phyloP scores from a whole-genome alignment of 768 basidiomycete genomes.

The Leucosporidium yakuticum region DNA sequence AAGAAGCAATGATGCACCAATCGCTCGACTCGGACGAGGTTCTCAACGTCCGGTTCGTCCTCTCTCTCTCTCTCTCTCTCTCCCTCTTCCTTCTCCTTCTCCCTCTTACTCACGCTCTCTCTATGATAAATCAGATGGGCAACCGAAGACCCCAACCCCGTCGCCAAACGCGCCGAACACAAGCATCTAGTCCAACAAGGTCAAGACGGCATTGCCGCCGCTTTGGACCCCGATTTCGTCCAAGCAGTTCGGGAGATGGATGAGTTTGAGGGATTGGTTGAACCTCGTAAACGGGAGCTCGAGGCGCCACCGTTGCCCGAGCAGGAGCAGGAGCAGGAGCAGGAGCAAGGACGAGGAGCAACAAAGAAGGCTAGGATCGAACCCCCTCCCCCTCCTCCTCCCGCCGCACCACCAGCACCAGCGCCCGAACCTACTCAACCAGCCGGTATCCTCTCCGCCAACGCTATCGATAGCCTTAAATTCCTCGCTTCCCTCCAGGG shows the following conservation, averaged over 20 bases:
- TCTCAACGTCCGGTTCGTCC: slow-evolving; percentile 71
- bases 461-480: slow-evolving; percentile 81
- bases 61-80: slow-evolving; percentile 1
- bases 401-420: slow-evolving; percentile 43
- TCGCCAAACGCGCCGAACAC: slow-evolving; percentile 78
- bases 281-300: slow-evolving; percentile 3
- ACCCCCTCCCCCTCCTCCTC: slow-evolving; percentile 35
- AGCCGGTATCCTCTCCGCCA: slow-evolving; percentile 65
- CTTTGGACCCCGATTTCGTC: slow-evolving; percentile 81
- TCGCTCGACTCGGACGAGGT: slow-evolving; percentile 96
- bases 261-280: slow-evolving; percentile 59
- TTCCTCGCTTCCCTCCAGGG: slow-evolving; percentile 79
- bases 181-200: slow-evolving; percentile 75
- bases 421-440: background rate
- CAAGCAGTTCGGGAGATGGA: slow-evolving; percentile 80
- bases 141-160: slow-evolving; percentile 96
- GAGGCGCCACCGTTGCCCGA: slow-evolving; percentile 27
- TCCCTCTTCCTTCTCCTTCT: background rate
- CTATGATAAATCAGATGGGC: slow-evolving; percentile 60
- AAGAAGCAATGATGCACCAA: slow-evolving; percentile 98
- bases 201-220: slow-evolving; percentile 69
- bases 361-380: slow-evolving; percentile 43
- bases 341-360: slow-evolving; percentile 40
- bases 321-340: slow-evolving; percentile 40
- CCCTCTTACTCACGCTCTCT: background rate